These are phyloP conservation scores for Trypanosoma brucei DNA, from an alignment of 208 protist species.

Conservation along the genomic window DNA sequence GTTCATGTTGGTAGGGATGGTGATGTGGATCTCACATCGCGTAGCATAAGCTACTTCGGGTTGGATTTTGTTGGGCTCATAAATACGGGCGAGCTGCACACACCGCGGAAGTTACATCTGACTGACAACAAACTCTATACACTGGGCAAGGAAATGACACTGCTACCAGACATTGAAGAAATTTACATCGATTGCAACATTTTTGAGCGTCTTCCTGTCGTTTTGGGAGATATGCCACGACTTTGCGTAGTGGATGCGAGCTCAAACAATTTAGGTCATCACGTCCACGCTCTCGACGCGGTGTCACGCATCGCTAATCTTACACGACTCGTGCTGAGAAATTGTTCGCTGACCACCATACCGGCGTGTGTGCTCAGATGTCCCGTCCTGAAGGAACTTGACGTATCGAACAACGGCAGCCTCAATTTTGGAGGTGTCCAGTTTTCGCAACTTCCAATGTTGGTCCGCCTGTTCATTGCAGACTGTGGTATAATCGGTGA, in stretches of 20 bases:
- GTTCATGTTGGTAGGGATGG: slow-evolving; percentile 78
- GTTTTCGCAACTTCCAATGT: slow-evolving; percentile 34
- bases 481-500: slow-evolving; percentile 62
- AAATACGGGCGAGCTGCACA: slow-evolving; percentile 57
- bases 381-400: slow-evolving; percentile 50
- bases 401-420: slow-evolving; percentile 67
- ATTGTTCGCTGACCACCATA: slow-evolving; percentile 47
- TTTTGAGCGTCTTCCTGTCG: slow-evolving; percentile 65
- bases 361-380: slow-evolving; percentile 46
- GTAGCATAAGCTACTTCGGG: slow-evolving; percentile 59
- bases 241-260: slow-evolving; percentile 63
- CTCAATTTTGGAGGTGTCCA: slow-evolving; percentile 41
- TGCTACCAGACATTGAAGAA: slow-evolving; percentile 65
- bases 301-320: slow-evolving; percentile 44
- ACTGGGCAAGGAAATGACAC: slow-evolving; percentile 68
- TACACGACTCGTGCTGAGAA: slow-evolving; percentile 40
- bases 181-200: slow-evolving; percentile 72
- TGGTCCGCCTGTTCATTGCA: slow-evolving; percentile 54
- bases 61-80: slow-evolving; percentile 63
- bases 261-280: slow-evolving; percentile 53
- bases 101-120: slow-evolving; percentile 60
- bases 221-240: slow-evolving; percentile 45
- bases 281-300: slow-evolving; percentile 36
- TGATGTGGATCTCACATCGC: slow-evolving; percentile 72
- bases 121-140: slow-evolving; percentile 78